Base-by-base conservation (phyloP, 768 basidiomycete species). In the Lactarius deliciosus region DNA sequence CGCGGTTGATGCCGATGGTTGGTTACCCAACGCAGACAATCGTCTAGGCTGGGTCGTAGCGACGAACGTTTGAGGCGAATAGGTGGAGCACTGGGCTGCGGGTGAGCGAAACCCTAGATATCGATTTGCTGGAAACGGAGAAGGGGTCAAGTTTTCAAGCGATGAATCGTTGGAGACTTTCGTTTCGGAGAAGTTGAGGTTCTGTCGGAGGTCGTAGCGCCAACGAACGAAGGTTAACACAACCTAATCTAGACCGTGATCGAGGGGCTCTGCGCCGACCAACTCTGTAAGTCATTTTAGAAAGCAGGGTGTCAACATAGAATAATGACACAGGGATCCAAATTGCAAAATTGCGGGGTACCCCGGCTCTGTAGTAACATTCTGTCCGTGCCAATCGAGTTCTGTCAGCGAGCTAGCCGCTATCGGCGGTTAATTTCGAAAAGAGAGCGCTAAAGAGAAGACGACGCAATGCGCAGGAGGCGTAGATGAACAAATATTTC, bases 401-500 rank as follows among this genome's bases (percentile, higher is more conserved):
- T 40, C 57, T 54, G 50, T 30, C 47, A 64, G 41, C 55, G 40
- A 66, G 40, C 40, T 57, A 61, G 45, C 57, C 65, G 60, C 65
- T 61, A 68, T 68, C 60, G 55, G 60, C n/a, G 47, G 55, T 61
- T 57, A 61, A 65, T 67, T 43, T 61, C 54, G 68, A 40, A 41
- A 56, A 55, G 57, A 61, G 68, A 45, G 61, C 60, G 57, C 64
- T 53, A 50, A 53, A 34, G 22, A 55, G 65, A 58, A 61, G 59
- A 47, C 64, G 59, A 68, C 64, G 63, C 64, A 68, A 58, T 62
- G 68, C 60, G 53, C 57, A 63, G 54, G 68, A 68, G 68, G 65
- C 65, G 68, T 67, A 69, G 65, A 69, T 68, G 68, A 66, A 68
- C 40, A 13, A 67, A 61, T 67, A 67, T 69, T 69, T 69, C 68